Percentiles rank a stretch among this genome's conserved stretches.
Evolutionary conservation across 2,329 filamentous ascomycete species (phyloP).

Genomic region (Tetracladium maxilliforme): DNA sequence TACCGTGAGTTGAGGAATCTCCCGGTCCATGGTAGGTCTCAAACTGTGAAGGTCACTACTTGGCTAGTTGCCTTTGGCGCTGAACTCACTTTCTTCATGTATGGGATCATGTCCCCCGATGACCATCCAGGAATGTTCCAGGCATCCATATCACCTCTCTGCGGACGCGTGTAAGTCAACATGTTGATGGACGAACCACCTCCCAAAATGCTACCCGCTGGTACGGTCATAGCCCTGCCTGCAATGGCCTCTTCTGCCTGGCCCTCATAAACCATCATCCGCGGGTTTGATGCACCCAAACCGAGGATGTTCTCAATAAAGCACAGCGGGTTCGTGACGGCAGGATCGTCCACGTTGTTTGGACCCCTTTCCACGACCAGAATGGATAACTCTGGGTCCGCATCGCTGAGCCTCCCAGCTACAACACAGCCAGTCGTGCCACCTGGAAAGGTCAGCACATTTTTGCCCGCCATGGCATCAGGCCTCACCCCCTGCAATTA

Average conservation of each 20-base stretch:
- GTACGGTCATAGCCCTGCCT: slow-evolving; percentile 20
- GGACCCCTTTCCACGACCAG: slow-evolving; percentile 32
- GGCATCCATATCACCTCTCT: slow-evolving; percentile 30
- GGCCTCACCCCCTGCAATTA: too few relatives aligned
- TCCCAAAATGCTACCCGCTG: slow-evolving; percentile 23
- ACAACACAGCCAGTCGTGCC: slow-evolving; percentile 25
- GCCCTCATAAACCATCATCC: too few relatives aligned
- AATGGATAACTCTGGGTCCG: slow-evolving; percentile 24
- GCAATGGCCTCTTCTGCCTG: too few relatives aligned
- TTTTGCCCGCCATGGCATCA: too few relatives aligned
- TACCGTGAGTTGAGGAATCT: slow-evolving; percentile 40
- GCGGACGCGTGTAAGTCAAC: slow-evolving; percentile 27
- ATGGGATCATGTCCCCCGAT: slow-evolving; percentile 33
- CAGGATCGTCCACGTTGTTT: slow-evolving; percentile 28
- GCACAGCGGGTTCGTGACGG: too few relatives aligned
- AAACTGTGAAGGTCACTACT: too few relatives aligned
- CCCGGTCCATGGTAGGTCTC: slow-evolving; percentile 31
- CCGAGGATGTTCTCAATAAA: too few relatives aligned
- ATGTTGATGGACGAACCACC: slow-evolving; percentile 29
- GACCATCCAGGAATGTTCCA: slow-evolving; percentile 37
- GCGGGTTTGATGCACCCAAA: too few relatives aligned
- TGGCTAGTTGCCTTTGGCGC: too few relatives aligned
- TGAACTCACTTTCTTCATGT: slow-evolving; percentile 40
- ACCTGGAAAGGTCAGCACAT: too few relatives aligned
- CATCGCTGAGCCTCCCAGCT: slow-evolving; percentile 27